A percentile compares a stretch with the other conserved stretches of the same genome.
Conservation (phyloP, 1,284 basidiomycete genomes). For the Rhodotorula sp. region DNA sequence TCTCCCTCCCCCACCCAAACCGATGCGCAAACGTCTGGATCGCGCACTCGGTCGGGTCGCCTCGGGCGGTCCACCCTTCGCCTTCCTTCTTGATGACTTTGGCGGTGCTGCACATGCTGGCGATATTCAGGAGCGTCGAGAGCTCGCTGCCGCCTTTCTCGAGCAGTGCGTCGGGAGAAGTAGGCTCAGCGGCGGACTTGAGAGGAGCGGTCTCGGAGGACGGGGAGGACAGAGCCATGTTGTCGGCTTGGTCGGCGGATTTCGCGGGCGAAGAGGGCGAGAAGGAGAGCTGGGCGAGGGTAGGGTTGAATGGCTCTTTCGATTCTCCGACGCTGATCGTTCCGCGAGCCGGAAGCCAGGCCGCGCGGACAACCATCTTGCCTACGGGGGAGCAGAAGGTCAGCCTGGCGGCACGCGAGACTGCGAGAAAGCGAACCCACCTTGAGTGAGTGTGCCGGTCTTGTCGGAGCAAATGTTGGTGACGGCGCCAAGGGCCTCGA, state of each 20-base stretch:
- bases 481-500: constrained; percentile 59
- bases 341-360: constrained; percentile 55
- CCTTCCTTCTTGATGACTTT: constrained; percentile 50
- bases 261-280: constrained; percentile 18
- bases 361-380: constrained; percentile 58
- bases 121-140: constrained; percentile 51
- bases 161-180: constrained; percentile 40
- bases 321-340: constrained; percentile 37
- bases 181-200: background rate
- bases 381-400: constrained; percentile 6
- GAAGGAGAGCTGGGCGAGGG: constrained; percentile 20
- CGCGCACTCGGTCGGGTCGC: constrained; percentile 64
- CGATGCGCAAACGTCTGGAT: constrained; percentile 63
- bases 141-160: constrained; percentile 46
- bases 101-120: constrained; percentile 56
- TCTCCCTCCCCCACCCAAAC: constrained; percentile 42
- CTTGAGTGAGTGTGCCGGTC: constrained; percentile 62
- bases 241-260: constrained; percentile 10
- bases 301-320: constrained; percentile 39
- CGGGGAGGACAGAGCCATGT: no score
- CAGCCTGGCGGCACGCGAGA: background rate
- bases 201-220: background rate
- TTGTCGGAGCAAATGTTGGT: constrained; percentile 66
- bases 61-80: constrained; percentile 64
- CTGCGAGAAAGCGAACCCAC: background rate